phyloP scores from a whole-genome alignment of 257 asterid species.

The Ehretia macrophylla region DNA sequence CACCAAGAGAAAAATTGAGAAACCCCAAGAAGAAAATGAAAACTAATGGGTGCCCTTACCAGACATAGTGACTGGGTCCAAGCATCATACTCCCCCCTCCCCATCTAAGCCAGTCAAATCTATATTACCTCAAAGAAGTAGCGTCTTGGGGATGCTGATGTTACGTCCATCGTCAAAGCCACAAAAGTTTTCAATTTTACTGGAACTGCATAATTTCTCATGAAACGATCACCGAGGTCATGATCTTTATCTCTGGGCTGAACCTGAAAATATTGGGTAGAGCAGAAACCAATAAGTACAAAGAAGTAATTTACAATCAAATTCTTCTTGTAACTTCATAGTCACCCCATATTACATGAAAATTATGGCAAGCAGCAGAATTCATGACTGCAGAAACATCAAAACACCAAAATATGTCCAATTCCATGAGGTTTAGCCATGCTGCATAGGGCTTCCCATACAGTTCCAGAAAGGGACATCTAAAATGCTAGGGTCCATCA shows the following conservation, averaged over 20 bases:
- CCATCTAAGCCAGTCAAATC: not conserved
- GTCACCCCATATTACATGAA: not conserved
- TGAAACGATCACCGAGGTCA: slow-evolving; percentile 17
- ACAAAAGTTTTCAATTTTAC: slow-evolving; percentile 71
- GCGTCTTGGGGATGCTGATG: slow-evolving; percentile 89
- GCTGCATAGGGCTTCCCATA: no score
- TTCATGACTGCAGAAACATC: not conserved
- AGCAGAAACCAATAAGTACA: not conserved
- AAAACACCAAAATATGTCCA: not conserved
- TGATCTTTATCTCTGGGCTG: slow-evolving; percentile 37
- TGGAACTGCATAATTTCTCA: slow-evolving; percentile 33
- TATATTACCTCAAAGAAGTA: slow-evolving; percentile 85
- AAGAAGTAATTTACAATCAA: not conserved
- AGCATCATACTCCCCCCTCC: no score
- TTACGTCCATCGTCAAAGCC: slow-evolving; percentile 83
- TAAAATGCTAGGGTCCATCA: no score
- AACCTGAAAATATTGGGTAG: slow-evolving; percentile 37
- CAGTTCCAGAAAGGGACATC: no score
- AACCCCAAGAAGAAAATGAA: not conserved
- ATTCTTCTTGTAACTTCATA: not conserved
- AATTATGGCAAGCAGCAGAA: not conserved
- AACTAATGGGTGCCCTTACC: no score
- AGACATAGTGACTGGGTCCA: no score
- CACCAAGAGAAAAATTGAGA: not conserved
- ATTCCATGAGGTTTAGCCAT: no score